phyloP scores from a whole-genome alignment of 768 basidiomycete species.

The Pleurotus tuber-regium region DNA sequence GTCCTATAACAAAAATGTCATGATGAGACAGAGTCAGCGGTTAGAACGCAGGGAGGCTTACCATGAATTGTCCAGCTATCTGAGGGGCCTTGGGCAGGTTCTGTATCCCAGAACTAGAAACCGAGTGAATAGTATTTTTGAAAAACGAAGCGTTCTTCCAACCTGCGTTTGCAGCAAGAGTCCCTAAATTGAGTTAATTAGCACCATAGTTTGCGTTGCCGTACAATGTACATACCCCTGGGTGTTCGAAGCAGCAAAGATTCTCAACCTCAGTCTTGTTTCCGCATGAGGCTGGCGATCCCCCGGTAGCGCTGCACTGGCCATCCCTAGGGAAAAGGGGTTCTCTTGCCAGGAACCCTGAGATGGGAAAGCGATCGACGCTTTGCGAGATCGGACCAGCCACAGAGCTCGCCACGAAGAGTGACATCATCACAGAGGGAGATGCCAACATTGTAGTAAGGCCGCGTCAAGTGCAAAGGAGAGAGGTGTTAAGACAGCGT shows the following conservation, averaged over 20 bases:
- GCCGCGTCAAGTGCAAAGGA: neutral
- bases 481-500: neutral
- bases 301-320: conserved; percentile 42
- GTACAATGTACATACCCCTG: conserved; percentile 13
- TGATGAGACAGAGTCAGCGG: neutral
- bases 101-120: conserved; percentile 54
- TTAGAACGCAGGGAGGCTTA: conserved; percentile 18
- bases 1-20: conserved; percentile 27
- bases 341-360: neutral
- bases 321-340: conserved; percentile 13
- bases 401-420: neutral
- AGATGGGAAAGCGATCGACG: neutral
- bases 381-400: neutral
- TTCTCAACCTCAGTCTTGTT: conserved; percentile 14
- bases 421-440: neutral
- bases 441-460: neutral
- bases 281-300: conserved; percentile 31
- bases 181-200: conserved; percentile 14
- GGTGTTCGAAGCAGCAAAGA: conserved; percentile 21
- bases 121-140: neutral
- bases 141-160: neutral
- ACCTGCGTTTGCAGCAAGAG: conserved; percentile 21
- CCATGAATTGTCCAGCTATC: conserved; percentile 62
- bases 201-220: neutral
- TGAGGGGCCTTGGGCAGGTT: conserved; percentile 45